Percentiles rank a stretch among this genome's conserved stretches.
These are phyloP conservation scores for Rhodocollybia butyracea DNA, from an alignment of 768 basidiomycete genomes.

Conservation along the genomic window DNA sequence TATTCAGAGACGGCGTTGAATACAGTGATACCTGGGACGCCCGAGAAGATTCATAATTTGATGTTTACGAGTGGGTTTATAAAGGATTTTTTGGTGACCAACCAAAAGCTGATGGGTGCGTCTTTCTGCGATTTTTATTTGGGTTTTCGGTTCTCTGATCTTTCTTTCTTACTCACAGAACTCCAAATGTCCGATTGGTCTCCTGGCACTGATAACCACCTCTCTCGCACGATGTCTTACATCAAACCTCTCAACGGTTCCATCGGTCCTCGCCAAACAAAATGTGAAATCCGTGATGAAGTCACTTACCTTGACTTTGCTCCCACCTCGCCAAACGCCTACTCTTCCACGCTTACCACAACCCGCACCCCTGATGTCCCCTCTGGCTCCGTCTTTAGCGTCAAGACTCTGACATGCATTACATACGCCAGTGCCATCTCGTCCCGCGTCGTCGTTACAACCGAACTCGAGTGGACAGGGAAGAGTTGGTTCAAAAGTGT, in stretches of 20 bases:
- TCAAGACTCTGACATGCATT: conserved; percentile 92
- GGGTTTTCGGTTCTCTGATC: not conserved
- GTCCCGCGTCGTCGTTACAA: conserved; percentile 81
- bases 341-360: conserved; percentile 79
- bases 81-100: conserved; percentile 87
- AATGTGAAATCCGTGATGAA: conserved; percentile 94
- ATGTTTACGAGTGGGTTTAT: conserved; percentile 96
- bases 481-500: conserved; percentile 97
- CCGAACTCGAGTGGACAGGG: conserved; percentile 94
- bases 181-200: conserved; percentile 96
- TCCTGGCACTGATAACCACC: conserved; percentile 57
- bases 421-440: conserved; percentile 87
- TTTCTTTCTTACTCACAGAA: conserved; percentile 46
- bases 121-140: conserved; percentile 4
- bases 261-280: conserved; percentile 92
- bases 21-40: conserved; percentile 79
- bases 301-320: conserved; percentile 67
- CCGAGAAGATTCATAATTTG: conserved; percentile 92
- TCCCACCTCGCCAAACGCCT: conserved; percentile 47
- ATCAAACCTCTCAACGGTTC: conserved; percentile 88
- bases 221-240: conserved; percentile 90
- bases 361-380: conserved; percentile 95
- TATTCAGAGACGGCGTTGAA: conserved; percentile 75
- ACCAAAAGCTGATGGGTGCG: conserved; percentile 86
- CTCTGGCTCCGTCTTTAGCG: conserved; percentile 86